Base-by-base conservation (phyloP, 177 flowering plant genomes). In the Telopea speciosissima region DNA sequence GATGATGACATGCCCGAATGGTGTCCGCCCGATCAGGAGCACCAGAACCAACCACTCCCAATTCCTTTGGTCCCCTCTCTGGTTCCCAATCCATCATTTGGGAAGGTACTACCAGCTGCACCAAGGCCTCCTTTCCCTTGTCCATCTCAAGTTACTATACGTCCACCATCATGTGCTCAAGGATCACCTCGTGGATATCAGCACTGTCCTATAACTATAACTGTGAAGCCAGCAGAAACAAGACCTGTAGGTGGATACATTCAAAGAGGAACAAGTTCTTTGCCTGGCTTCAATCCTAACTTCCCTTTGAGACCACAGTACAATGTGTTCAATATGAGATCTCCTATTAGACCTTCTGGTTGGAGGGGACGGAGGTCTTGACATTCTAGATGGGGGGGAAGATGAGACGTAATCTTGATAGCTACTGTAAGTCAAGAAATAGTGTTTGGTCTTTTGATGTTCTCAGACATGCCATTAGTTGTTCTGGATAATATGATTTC, bases 1-100 rank as follows among this genome's bases (percentile, higher is more conserved):
- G 87, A 79, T 74, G 83, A 85, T 42, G 86, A 84, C 72, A 85
- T 87, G 81, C 90, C 88, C 23, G 90, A 85, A 77, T 84, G 88
- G 90, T 69, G 70, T 61, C 86, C 88, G 19, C 88, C 87, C 19
- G 75, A 73, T 70, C 56, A 75, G 31, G 73, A 69, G 45, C 61
- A 67, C 26, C 68, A 25, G 40, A 44, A 44, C 42, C 76, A 49
- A 64, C 67, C 69, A 23, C 61, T 69, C 21, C 59, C 67, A 36
- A 68, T 69, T 22, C 69, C 65, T 6, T 33, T 5, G 66, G 21
- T 49, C 33, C 71, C 72, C 16, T 69, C 68, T 22, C 24, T 28
- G 26, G 23, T 40, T 67, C 72, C 65, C 28, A 71, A 72, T 19
- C 42, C 74, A 44, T 28, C 67, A 12, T 42, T 49, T 23, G 69